Conservation (phyloP, 345 rosid species). For the Sisymbrium irio region DNA sequence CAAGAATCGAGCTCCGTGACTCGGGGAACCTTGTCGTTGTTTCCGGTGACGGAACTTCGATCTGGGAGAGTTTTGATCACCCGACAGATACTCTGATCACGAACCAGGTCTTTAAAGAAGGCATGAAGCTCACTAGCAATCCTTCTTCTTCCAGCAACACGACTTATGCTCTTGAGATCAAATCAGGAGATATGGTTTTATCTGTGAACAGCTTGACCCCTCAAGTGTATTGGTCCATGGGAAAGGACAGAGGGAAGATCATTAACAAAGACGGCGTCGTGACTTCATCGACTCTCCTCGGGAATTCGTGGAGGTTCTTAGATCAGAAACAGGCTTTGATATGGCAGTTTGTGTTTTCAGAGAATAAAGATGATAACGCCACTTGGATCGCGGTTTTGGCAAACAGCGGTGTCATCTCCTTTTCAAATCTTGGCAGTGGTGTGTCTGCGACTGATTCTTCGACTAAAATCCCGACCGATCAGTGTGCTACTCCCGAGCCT, state of each 20-base stretch:
- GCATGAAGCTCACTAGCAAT: constrained; percentile 70
- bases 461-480: constrained; percentile 61
- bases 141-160: constrained; percentile 47
- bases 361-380: constrained; percentile 38
- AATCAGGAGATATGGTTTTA: constrained; percentile 69
- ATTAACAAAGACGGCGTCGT: constrained; percentile 45
- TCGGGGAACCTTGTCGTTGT: constrained; percentile 78
- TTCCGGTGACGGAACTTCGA: constrained; percentile 36
- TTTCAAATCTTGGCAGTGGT: constrained; percentile 43
- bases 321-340: constrained; percentile 47
- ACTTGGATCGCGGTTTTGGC: constrained; percentile 80
- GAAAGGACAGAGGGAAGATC: constrained; percentile 41
- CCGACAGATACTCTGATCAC: constrained; percentile 71
- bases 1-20: constrained; percentile 66
- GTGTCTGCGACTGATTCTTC: constrained; percentile 32
- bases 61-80: constrained; percentile 91
- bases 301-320: constrained; percentile 80
- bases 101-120: constrained; percentile 56
- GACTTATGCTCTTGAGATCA: constrained; percentile 71
- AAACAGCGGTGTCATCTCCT: constrained; percentile 59
- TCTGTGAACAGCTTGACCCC: constrained; percentile 57
- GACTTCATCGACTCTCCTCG: constrained; percentile 44
- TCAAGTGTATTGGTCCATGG: constrained; percentile 84
- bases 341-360: constrained; percentile 55
- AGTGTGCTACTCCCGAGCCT: constrained; percentile 65